Percentiles rank a stretch among this genome's conserved stretches.
These are phyloP conservation scores for Talaromyces thailandensis DNA, from an alignment of 495 filamentous ascomycete genomes.

Conservation along the genomic window DNA sequence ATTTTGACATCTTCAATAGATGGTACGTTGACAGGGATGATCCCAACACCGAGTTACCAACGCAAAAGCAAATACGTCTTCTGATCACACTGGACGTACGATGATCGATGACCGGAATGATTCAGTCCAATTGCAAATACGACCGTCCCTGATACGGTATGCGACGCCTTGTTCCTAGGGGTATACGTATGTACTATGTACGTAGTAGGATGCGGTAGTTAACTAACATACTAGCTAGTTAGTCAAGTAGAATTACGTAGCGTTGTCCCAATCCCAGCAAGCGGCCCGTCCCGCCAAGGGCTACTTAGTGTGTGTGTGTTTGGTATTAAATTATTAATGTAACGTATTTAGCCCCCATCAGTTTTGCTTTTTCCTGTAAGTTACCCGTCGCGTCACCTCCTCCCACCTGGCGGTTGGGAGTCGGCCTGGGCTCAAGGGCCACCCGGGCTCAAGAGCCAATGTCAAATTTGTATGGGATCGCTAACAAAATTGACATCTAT, in stretches of 20 bases:
- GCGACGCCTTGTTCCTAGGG: background rate
- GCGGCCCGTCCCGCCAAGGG: constrained; percentile 2
- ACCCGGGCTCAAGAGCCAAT: no score
- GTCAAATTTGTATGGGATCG: no score
- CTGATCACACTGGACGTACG: background rate
- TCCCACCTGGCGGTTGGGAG: no score
- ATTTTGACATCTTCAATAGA: background rate
- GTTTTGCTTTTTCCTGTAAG: background rate
- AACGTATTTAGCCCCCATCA: background rate
- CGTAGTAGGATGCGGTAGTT: background rate
- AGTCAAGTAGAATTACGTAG: background rate
- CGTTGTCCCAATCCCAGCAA: constrained; percentile 2
- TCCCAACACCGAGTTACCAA: background rate
- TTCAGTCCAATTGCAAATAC: background rate
- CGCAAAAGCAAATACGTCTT: background rate
- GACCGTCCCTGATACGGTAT: background rate
- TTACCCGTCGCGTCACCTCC: no score
- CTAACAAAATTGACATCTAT: no score
- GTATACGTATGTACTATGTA: background rate
- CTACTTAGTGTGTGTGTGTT: no score
- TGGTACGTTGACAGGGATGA: background rate
- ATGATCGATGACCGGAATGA: background rate
- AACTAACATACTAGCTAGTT: no score
- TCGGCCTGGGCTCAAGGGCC: no score
- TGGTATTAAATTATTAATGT: no score